Evolutionary conservation across 371 early-diverging fungal species (phyloP), one percentile per base, ranked within the genome.

Genomic region (Mortierella sp.): DNA sequence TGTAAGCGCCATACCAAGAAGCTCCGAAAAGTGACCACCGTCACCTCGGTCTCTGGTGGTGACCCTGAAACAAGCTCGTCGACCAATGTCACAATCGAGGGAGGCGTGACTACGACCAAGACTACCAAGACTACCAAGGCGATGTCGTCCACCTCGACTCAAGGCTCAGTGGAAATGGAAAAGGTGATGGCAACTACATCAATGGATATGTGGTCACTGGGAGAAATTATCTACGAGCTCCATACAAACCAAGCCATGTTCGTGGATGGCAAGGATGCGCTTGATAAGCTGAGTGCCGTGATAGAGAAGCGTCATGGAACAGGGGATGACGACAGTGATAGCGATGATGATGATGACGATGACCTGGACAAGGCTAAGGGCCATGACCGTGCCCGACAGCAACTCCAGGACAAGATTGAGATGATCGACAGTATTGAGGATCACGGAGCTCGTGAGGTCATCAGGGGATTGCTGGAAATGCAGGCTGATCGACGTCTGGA

Each of bases 171-270:
- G 15, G 66, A 66, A 15, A 11, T 48, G 1, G 70, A 75, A 14
- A 64, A 72, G 57, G 12, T 81, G 63, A 59, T 68, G 47, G 77
- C 81, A 1, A 19, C 58, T 1, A 52, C 62, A 4, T 45, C 74
- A 52, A 81, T 81, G 82, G 82, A 81, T 65, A 73, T 73, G 68
- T 81, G 82, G 82, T 81, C 82, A 0, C 30, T 81, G 18, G 82
- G 82, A 1, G 62, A 66, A 59, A 68, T 74, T 23, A 60, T 81
- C 21, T 81, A 73, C 37, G 82, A 81, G 65, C 62, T 81, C 48
- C 70, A 77, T 19, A 68, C 79, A 5, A 26, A 21, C 7, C 64
- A 67, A 19, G 45, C 81, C 16, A 70, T 76, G 67, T 81, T 81
- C 26, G 50, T 59, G 3, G 63, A 67, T 19, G 61, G 21, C 29